Percentiles rank a stretch among this genome's conserved stretches.
Conservation (phyloP, 2,329 filamentous ascomycete genomes). For the Penicillium sp. region DNA sequence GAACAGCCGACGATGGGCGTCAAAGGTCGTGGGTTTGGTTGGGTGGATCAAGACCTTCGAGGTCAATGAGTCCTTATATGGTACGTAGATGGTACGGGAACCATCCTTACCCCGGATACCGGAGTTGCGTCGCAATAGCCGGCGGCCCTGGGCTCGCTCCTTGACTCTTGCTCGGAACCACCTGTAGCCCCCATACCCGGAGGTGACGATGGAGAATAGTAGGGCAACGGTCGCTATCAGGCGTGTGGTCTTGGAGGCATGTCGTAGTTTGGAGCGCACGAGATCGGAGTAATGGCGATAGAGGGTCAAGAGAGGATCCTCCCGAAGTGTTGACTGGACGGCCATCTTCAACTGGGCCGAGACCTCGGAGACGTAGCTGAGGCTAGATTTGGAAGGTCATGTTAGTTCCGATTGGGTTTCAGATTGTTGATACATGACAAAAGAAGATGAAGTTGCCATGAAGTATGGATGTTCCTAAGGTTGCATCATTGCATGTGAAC, state of each 20-base stretch:
- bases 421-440: conserved; percentile 1
- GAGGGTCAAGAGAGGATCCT: conserved; percentile 68
- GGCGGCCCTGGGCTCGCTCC: conserved; percentile 79
- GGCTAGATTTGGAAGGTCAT: conserved; percentile 3
- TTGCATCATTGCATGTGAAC: conserved; percentile 32
- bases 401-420: not conserved
- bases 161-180: conserved; percentile 73
- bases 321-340: conserved; percentile 79
- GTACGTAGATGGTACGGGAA: conserved; percentile 90
- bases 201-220: conserved; percentile 73
- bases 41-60: conserved; percentile 88
- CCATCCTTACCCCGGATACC: conserved; percentile 93
- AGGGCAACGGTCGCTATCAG: conserved; percentile 76
- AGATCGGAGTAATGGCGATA: conserved; percentile 53
- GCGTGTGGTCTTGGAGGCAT: conserved; percentile 69
- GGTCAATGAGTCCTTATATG: conserved; percentile 73
- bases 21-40: conserved; percentile 91
- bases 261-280: conserved; percentile 55
- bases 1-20: conserved; percentile 91
- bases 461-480: not conserved
- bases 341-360: conserved; percentile 61
- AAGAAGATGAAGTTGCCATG: conserved; percentile 1
- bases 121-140: conserved; percentile 85
- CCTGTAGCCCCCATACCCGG: conserved; percentile 74
- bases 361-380: conserved; percentile 1